Evolutionary conservation across 1,284 basidiomycete genomes (phyloP).

Genomic region (Vanrija pseudolonga): DNA sequence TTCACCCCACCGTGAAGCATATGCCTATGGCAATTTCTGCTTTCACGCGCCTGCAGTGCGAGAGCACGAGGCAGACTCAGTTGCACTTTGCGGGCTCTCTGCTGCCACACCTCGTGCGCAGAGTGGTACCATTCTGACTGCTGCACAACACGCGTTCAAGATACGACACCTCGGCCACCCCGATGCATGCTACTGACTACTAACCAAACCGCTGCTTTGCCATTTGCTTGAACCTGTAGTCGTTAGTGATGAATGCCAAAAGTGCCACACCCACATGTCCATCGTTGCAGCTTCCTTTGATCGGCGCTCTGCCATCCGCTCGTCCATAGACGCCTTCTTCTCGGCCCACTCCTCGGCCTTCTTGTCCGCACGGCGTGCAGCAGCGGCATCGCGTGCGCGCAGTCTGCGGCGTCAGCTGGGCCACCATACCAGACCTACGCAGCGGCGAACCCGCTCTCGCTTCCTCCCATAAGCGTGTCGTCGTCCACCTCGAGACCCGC

Average conservation of each 20-base stretch:
- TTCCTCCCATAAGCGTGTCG: slow-evolving; percentile 40
- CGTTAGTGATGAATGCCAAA: neutral
- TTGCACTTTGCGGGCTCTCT: too few relatives aligned
- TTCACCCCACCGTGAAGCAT: neutral
- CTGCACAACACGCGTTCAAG: too few relatives aligned
- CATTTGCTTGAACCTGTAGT: slow-evolving; percentile 37
- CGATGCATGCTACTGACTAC: neutral
- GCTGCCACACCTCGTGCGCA: too few relatives aligned
- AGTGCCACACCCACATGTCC: slow-evolving; percentile 41
- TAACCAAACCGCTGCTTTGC: slow-evolving; percentile 40
- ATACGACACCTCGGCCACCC: too few relatives aligned
- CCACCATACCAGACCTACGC: slow-evolving; percentile 31
- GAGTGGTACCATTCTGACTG: too few relatives aligned
- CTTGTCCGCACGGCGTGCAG: slow-evolving; percentile 34
- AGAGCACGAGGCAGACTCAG: too few relatives aligned
- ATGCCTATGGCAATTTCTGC: too few relatives aligned
- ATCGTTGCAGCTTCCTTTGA: slow-evolving; percentile 45
- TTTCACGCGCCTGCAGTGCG: too few relatives aligned
- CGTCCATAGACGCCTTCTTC: slow-evolving; percentile 32
- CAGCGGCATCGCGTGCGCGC: slow-evolving; percentile 35
- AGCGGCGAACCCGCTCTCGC: slow-evolving; percentile 35
- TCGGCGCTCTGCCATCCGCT: slow-evolving; percentile 39
- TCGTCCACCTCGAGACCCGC: slow-evolving; percentile 47
- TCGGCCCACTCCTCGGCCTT: slow-evolving; percentile 30
- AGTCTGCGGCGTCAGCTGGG: slow-evolving; percentile 23